Evolutionary conservation across 2,329 filamentous ascomycete genomes (phyloP).

Genomic region (Aureobasidium pullulans): DNA sequence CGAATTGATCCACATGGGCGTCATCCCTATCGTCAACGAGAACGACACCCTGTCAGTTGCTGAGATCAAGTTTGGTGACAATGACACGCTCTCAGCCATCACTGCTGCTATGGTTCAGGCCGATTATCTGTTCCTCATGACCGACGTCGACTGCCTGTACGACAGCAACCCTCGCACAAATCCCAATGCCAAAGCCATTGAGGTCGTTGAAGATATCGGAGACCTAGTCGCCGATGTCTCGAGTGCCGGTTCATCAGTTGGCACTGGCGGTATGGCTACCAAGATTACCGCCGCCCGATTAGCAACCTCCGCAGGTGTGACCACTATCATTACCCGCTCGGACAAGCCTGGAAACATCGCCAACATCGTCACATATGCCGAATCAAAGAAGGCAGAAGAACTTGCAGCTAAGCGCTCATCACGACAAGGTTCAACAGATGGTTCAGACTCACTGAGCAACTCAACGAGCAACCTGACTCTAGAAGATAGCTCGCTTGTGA

Average conservation of each 20-base stretch:
- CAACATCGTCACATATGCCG: constrained; percentile 75
- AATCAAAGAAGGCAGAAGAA: constrained; percentile 46
- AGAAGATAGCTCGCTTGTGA: constrained; percentile 14
- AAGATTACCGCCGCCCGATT: constrained; percentile 92
- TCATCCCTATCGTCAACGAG: constrained; percentile 97
- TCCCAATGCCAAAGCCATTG: constrained; percentile 79
- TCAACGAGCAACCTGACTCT: constrained; percentile 18
- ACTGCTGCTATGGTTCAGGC: constrained; percentile 96
- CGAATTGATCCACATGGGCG: constrained; percentile 85
- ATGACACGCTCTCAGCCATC: constrained; percentile 93
- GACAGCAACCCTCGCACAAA: constrained; percentile 87
- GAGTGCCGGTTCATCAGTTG: constrained; percentile 76
- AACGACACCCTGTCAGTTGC: constrained; percentile 94
- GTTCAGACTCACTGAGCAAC: constrained; percentile 4
- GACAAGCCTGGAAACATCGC: constrained; percentile 89
- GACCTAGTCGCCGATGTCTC: constrained; percentile 83
- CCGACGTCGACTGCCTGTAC: constrained; percentile 95
- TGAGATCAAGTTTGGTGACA: constrained; percentile 99
- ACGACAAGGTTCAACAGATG: background rate
- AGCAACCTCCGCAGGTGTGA: constrained; percentile 89
- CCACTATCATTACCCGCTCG: constrained; percentile 88
- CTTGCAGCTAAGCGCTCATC: constrained; percentile 7
- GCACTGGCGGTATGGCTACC: constrained; percentile 94
- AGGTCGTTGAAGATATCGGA: constrained; percentile 84
- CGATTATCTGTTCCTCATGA: constrained; percentile 96